These are phyloP conservation scores for Volvox reticuliferus DNA, from an alignment of 139 green algal species.

Conservation along the genomic window DNA sequence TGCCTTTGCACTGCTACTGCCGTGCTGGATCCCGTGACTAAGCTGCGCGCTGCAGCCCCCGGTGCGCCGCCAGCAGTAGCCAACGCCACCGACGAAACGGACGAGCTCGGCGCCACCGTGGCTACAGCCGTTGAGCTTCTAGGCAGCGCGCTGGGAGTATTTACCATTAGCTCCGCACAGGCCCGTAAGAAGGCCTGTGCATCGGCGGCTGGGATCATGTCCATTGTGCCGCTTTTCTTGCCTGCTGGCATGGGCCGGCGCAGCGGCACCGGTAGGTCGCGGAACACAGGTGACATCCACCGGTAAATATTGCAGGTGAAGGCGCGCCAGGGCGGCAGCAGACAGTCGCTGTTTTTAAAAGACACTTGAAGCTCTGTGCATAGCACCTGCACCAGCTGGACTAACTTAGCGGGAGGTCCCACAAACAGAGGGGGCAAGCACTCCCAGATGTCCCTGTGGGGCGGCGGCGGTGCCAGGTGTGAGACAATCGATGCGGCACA, in stretches of 20 bases:
- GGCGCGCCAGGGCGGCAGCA: slow-evolving; percentile 59
- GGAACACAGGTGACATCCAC: slow-evolving; percentile 57
- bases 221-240: not conserved
- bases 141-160: not conserved
- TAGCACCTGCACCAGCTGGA: slow-evolving; percentile 62
- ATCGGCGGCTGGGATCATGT: slow-evolving; percentile 21
- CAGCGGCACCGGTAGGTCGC: slow-evolving; percentile 54
- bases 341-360: slow-evolving; percentile 40
- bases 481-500: too few relatives aligned
- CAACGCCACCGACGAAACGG: not conserved
- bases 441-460: slow-evolving; percentile 60
- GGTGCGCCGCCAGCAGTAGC: not conserved
- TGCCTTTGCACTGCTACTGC: not conserved
- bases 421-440: slow-evolving; percentile 61
- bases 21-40: too few relatives aligned
- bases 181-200: slow-evolving; percentile 29
- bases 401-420: slow-evolving; percentile 56
- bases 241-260: not conserved
- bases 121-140: not conserved
- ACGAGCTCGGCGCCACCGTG: not conserved
- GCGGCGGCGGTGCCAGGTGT: not conserved
- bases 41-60: not conserved
- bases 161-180: not conserved
- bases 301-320: slow-evolving; percentile 55
- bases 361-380: slow-evolving; percentile 53